Evolutionary conservation across 345 rosid genomes (phyloP), one percentile per base, ranked within the genome.

Genomic region (Citrus trifoliata): DNA sequence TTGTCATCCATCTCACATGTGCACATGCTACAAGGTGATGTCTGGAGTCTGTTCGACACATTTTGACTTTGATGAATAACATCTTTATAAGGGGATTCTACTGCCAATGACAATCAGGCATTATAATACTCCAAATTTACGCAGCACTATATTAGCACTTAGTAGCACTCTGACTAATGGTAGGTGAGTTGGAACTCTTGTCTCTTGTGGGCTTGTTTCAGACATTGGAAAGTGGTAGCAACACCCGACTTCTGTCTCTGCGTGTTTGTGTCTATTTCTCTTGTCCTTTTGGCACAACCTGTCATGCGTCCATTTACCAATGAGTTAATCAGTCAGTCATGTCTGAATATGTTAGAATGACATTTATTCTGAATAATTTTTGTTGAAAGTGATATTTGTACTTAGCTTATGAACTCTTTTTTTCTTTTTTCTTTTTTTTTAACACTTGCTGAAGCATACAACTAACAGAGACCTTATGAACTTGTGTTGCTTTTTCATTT

Each of bases 401-500:
- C 28, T 25, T 48, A 13, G 51, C 18, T 13, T 46, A 46, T 3
- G 51, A 46, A 46, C 51, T 46, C 5, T 0, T 7, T 42, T 42
- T 42, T 46, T 37, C 10, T 7, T 42, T 42, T 42, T 46, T 37
- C 10, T 10, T 42, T 10, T 2, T 10, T 12, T 40, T 46, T 14
- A 46, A 13, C 4, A 13, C 51, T 46, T 16, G 51, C 51, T 13
- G 51, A 46, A 12, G 51, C 5, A 4, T 46, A 46, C 51, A 12
- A 18, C 14, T 46, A 6, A 38, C 22, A 1, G 46, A n/a, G 74
- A 64, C 51, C 53, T 82, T 42, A 69, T 77, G 19, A 9, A 74
- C 64, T 73, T 18, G 48, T 70, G 46, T 80, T 71, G 79, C 59
- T 67, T 67, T 80, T 63, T 64, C 67, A 53, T 82, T 86, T 82